Percentiles rank a stretch among this genome's conserved stretches.
These are phyloP conservation scores for Westerdykella aurantiaca DNA, from an alignment of 2,329 filamentous ascomycete genomes.

Conservation along the genomic window DNA sequence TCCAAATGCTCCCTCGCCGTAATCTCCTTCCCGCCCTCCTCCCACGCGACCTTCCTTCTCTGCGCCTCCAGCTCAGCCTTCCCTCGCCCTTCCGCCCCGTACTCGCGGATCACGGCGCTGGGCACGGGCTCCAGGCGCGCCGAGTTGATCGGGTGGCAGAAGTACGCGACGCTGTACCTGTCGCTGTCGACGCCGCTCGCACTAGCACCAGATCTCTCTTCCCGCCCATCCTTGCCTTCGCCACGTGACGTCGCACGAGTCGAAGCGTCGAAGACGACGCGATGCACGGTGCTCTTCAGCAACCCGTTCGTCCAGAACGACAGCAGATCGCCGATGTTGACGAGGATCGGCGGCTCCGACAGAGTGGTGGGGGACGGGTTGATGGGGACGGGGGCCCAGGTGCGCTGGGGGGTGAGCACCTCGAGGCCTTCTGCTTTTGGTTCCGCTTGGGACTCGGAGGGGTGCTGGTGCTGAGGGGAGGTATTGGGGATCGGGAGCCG, in stretches of 20 bases:
- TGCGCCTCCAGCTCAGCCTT: slow-evolving; percentile 29
- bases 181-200: slow-evolving; percentile 30
- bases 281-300: slow-evolving; percentile 79
- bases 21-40: slow-evolving; percentile 40
- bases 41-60: slow-evolving; percentile 39
- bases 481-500: slow-evolving; percentile 68
- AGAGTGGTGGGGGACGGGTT: slow-evolving; percentile 54
- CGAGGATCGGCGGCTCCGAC: slow-evolving; percentile 41
- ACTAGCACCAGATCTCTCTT: slow-evolving; percentile 28
- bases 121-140: slow-evolving; percentile 52
- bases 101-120: slow-evolving; percentile 44
- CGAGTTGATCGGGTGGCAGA: slow-evolving; percentile 56
- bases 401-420: slow-evolving; percentile 57
- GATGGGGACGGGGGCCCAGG: slow-evolving; percentile 42
- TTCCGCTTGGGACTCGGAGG: too few relatives aligned
- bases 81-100: slow-evolving; percentile 29
- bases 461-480: too few relatives aligned
- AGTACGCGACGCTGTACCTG: slow-evolving; percentile 56
- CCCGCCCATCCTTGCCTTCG: too few relatives aligned
- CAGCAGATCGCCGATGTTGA: slow-evolving; percentile 69
- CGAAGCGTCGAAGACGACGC: slow-evolving; percentile 71
- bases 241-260: too few relatives aligned
- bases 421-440: too few relatives aligned
- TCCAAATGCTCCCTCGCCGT: slow-evolving; percentile 57
- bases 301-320: slow-evolving; percentile 89